These are phyloP conservation scores for Pestalotiopsis sp. DNA, from an alignment of 2,329 filamentous ascomycete species.

Conservation along the genomic window DNA sequence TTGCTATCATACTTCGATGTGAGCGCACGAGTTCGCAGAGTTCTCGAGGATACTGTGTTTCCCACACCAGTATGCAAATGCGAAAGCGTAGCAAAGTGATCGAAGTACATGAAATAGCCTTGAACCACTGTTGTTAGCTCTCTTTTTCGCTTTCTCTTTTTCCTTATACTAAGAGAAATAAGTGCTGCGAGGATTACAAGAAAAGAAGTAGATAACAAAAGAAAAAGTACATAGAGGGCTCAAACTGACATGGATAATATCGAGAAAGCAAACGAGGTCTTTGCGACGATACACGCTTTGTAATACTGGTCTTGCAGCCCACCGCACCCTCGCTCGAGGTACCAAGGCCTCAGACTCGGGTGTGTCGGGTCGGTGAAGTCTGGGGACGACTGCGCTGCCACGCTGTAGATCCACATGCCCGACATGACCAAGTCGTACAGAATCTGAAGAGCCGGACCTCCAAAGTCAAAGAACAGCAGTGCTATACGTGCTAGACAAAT, in stretches of 20 bases:
- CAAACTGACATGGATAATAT: constrained; percentile 18
- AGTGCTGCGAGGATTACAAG: too few species aligned
- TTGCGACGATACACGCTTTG: constrained; percentile 14
- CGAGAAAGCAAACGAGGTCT: constrained; percentile 16
- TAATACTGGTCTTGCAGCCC: constrained; percentile 8
- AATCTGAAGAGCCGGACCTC: constrained; percentile 4
- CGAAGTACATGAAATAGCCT: background rate
- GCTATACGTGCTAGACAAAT: constrained; percentile 11
- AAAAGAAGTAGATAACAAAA: background rate
- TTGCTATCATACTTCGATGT: too few species aligned
- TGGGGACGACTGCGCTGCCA: constrained; percentile 16
- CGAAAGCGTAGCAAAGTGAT: background rate
- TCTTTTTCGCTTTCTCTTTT: too few species aligned
- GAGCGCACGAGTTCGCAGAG: background rate
- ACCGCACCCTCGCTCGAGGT: constrained; percentile 15
- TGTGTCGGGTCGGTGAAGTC: constrained; percentile 19
- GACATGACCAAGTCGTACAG: constrained; percentile 16
- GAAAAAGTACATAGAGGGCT: background rate
- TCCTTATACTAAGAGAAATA: too few species aligned
- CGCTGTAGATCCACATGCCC: constrained; percentile 18
- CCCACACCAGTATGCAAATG: background rate
- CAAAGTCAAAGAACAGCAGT: constrained; percentile 12
- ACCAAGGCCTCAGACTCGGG: constrained; percentile 17
- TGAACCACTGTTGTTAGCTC: background rate
- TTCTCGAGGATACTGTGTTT: background rate